Evolutionary conservation across 805 yeast genomes (phyloP).

Genomic region (Spathaspora boniae): DNA sequence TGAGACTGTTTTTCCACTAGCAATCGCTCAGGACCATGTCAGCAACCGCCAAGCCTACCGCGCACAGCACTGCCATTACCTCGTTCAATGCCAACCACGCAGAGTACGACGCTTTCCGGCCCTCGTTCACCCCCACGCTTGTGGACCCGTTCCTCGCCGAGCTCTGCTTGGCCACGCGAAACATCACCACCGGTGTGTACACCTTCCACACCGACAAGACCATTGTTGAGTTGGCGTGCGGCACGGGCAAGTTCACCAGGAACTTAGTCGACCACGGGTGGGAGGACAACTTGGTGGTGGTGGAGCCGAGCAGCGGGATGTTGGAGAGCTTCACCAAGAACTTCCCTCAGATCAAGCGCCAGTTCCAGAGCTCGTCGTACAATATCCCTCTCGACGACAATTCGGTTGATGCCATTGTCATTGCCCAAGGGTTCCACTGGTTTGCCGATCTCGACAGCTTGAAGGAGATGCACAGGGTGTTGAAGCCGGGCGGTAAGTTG

Average conservation of each 20-base stretch:
- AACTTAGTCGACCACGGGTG: conserved; percentile 40
- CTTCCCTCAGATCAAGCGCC: conserved; percentile 39
- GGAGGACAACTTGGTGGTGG: conserved; percentile 35
- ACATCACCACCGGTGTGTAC: conserved; percentile 6
- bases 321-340: conserved; percentile 41
- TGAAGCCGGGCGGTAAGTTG: conserved; percentile 45
- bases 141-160: conserved; percentile 42
- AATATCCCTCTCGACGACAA: conserved; percentile 42
- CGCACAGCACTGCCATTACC: conserved; percentile 37
- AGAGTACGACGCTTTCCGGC: conserved; percentile 50
- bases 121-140: conserved; percentile 41
- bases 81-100: conserved; percentile 53
- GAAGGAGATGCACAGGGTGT: conserved; percentile 47
- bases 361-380: conserved; percentile 41
- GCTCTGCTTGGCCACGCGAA: conserved; percentile 23
- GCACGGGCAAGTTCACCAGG: conserved; percentile 62
- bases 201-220: conserved; percentile 19
- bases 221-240: conserved; percentile 54
- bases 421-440: conserved; percentile 70
- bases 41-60: conserved; percentile 7
- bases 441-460: conserved; percentile 50
- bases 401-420: conserved; percentile 46
- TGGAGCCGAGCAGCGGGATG: conserved; percentile 62
- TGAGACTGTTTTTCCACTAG: too few relatives aligned
- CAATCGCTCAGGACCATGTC: background rate